Percentiles rank a stretch among this genome's conserved stretches.
Conservation (phyloP, 257 asterid genomes). For the Solanum dulcamara region DNA sequence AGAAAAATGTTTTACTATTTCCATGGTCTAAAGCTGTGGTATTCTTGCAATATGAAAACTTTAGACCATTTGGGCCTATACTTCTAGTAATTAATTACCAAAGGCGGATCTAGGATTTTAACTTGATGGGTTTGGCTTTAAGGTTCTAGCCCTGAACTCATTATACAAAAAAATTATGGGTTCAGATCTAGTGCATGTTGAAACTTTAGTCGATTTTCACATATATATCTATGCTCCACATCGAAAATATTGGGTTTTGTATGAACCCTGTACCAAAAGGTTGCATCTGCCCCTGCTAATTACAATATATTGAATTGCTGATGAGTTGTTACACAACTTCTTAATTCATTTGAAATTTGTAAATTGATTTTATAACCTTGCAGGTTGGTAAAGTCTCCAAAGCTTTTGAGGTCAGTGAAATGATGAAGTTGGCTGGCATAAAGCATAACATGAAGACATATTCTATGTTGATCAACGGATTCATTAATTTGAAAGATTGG, state of each 20-base stretch:
- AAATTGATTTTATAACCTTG: background rate
- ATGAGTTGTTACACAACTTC: background rate
- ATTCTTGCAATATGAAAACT: background rate
- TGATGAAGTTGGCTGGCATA: conserved; percentile 66
- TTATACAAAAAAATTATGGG: background rate
- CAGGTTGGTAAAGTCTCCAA: conserved; percentile 75
- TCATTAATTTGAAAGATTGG: conserved; percentile 78
- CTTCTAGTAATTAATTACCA: no score
- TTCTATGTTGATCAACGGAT: conserved; percentile 94
- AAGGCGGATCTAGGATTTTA: background rate
- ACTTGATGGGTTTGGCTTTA: background rate
- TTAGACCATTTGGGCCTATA: background rate
- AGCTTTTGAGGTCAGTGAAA: conserved; percentile 76
- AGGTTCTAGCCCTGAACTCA: background rate
- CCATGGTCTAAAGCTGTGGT: background rate
- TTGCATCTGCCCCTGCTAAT: background rate
- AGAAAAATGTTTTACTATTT: background rate
- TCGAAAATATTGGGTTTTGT: background rate
- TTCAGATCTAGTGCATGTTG: background rate
- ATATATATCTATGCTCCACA: background rate
- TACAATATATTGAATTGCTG: background rate
- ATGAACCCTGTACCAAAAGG: background rate
- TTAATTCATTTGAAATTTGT: background rate
- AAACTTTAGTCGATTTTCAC: background rate
- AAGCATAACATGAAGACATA: conserved; percentile 89